A percentile compares a stretch with the other conserved stretches of the same genome.
These are phyloP conservation scores for Suillus placidus DNA, from an alignment of 768 basidiomycete genomes.

Conservation along the genomic window DNA sequence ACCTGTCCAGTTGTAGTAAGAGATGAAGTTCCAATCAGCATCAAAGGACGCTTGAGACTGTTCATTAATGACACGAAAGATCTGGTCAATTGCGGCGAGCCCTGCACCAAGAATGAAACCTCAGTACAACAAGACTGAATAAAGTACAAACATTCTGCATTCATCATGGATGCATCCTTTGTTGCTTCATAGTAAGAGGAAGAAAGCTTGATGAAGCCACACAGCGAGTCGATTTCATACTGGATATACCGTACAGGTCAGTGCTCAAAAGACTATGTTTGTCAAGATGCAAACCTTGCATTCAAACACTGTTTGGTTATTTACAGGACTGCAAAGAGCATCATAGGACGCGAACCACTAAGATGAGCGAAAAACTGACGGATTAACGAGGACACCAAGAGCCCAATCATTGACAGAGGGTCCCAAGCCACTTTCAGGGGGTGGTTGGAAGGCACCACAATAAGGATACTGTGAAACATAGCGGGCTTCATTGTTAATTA, in stretches of 20 bases:
- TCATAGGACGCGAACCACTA: neutral
- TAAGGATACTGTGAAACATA: slow-evolving; percentile 76
- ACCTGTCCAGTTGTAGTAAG: slow-evolving; percentile 85
- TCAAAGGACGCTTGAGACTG: slow-evolving; percentile 76
- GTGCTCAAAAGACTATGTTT: neutral
- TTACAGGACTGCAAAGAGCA: slow-evolving; percentile 51
- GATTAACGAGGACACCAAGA: slow-evolving; percentile 69
- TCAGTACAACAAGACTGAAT: neutral
- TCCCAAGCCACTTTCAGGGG: slow-evolving; percentile 68
- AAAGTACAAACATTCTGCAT: slow-evolving; percentile 56
- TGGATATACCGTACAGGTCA: slow-evolving; percentile 23
- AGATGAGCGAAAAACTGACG: slow-evolving; percentile 47
- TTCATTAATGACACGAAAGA: slow-evolving; percentile 76
- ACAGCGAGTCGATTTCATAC: slow-evolving; percentile 82
- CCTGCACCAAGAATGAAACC: slow-evolving; percentile 42
- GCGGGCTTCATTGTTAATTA: slow-evolving; percentile 79
- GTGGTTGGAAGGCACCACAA: slow-evolving; percentile 82
- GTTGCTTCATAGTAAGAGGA: slow-evolving; percentile 74
- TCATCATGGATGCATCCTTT: slow-evolving; percentile 71
- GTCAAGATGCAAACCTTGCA: slow-evolving; percentile 60
- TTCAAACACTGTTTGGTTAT: slow-evolving; percentile 74
- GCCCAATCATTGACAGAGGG: slow-evolving; percentile 73
- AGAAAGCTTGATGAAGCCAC: slow-evolving; percentile 79
- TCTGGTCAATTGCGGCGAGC: slow-evolving; percentile 66
- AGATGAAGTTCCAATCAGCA: slow-evolving; percentile 69